phyloP scores from a whole-genome alignment of 495 filamentous ascomycete species.

The Tuber indicum region DNA sequence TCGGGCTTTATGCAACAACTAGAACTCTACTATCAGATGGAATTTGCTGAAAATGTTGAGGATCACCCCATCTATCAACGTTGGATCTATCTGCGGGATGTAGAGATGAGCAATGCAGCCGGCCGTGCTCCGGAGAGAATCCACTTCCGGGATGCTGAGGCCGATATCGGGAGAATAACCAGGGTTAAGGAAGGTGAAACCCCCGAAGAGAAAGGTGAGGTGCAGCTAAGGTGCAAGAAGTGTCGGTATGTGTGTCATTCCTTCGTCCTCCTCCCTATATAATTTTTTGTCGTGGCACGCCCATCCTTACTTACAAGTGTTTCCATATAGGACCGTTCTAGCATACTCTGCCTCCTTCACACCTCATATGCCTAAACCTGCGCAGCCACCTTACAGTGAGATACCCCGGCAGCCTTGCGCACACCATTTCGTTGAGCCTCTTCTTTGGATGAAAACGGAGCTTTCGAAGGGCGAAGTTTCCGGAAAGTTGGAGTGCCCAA shows the following conservation, averaged over 20 bases:
- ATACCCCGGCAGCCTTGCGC: conserved; percentile 51
- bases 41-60: conserved; percentile 53
- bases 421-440: conserved; percentile 81
- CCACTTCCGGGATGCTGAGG: conserved; percentile 73
- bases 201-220: conserved; percentile 31
- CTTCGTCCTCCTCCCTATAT: conserved; percentile 4
- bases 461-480: conserved; percentile 70
- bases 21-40: conserved; percentile 76
- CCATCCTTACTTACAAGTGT: conserved; percentile 38
- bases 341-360: conserved; percentile 59
- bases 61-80: conserved; percentile 69
- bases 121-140: conserved; percentile 68
- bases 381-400: conserved; percentile 15
- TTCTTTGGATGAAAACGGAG: conserved; percentile 85
- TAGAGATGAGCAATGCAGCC: conserved; percentile 63
- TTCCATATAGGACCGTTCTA: conserved; percentile 33
- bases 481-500: conserved; percentile 77
- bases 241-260: conserved; percentile 46
- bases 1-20: conserved; percentile 82
- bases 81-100: conserved; percentile 76
- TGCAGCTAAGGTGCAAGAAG: conserved; percentile 51
- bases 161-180: conserved; percentile 24
- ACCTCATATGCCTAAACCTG: conserved; percentile 46
- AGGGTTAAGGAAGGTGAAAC: conserved; percentile 44
- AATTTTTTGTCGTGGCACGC: conserved; percentile 45